Conservation (phyloP, 371 early-diverging fungal species). For the Dichotomocladium elegans region DNA sequence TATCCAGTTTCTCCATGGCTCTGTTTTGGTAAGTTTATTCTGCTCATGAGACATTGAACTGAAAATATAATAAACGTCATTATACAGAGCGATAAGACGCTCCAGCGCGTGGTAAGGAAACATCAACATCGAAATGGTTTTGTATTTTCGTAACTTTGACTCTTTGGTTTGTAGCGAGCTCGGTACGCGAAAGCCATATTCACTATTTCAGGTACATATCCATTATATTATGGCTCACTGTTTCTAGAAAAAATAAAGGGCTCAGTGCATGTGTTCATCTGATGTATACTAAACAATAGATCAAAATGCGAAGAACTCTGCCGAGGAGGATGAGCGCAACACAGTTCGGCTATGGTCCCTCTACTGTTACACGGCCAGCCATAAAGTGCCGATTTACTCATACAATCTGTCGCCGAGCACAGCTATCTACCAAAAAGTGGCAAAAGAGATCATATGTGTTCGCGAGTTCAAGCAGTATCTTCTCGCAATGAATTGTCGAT, state of each 20-base stretch:
- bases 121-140: neutral
- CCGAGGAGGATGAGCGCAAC: constrained; percentile 57
- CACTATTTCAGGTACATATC: constrained; percentile 41
- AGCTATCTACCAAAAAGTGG: constrained; percentile 61
- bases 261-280: neutral
- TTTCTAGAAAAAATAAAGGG: no score
- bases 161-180: constrained; percentile 19
- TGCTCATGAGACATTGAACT: neutral
- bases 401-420: constrained; percentile 69
- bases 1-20: constrained; percentile 43
- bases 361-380: constrained; percentile 44
- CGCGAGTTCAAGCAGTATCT: constrained; percentile 71
- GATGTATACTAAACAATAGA: no score
- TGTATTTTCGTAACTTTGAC: neutral
- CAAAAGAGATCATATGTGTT: constrained; percentile 65
- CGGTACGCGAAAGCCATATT: constrained; percentile 45
- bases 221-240: neutral
- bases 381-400: constrained; percentile 60
- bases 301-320: constrained; percentile 35
- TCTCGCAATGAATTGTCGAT: constrained; percentile 64
- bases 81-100: constrained; percentile 25
- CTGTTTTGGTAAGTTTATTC: constrained; percentile 34
- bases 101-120: constrained; percentile 40
- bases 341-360: constrained; percentile 65
- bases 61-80: neutral